These are phyloP conservation scores for Stereum hirsutum DNA, from an alignment of 1,284 basidiomycete species.

Conservation along the genomic window DNA sequence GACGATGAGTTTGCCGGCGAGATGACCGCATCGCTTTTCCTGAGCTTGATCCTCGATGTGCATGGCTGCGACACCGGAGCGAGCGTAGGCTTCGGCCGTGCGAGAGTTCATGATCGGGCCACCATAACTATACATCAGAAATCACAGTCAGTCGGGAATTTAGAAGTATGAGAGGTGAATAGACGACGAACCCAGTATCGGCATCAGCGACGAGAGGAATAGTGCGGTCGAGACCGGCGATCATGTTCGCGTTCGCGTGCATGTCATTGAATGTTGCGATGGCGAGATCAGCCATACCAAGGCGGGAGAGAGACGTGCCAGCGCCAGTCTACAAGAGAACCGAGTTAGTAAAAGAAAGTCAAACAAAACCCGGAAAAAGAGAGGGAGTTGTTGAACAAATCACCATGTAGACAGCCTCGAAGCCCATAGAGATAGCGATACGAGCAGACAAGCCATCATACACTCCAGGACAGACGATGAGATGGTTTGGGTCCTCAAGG, in stretches of 20 bases:
- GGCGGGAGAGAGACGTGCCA: conserved; percentile 67
- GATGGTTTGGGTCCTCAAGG: too few relatives aligned
- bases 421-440: too few relatives aligned
- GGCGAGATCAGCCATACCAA: conserved; percentile 73
- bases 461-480: too few relatives aligned
- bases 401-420: too few relatives aligned
- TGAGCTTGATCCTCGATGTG: conserved; percentile 83
- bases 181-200: conserved; percentile 51
- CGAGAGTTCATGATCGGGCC: conserved; percentile 71
- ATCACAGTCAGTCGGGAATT: neutral
- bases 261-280: conserved; percentile 77
- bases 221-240: conserved; percentile 2
- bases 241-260: conserved; percentile 27
- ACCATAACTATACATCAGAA: conserved; percentile 44
- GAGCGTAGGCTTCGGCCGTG: conserved; percentile 64
- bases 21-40: conserved; percentile 76
- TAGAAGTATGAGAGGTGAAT: neutral
- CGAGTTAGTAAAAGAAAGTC: neutral
- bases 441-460: too few relatives aligned
- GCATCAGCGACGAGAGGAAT: conserved; percentile 72
- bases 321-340: conserved; percentile 39
- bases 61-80: conserved; percentile 65
- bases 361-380: too few relatives aligned
- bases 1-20: conserved; percentile 76
- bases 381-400: too few relatives aligned